Evolutionary conservation across 495 filamentous ascomycete genomes (phyloP).

Genomic region (Annulohypoxylon nitens): DNA sequence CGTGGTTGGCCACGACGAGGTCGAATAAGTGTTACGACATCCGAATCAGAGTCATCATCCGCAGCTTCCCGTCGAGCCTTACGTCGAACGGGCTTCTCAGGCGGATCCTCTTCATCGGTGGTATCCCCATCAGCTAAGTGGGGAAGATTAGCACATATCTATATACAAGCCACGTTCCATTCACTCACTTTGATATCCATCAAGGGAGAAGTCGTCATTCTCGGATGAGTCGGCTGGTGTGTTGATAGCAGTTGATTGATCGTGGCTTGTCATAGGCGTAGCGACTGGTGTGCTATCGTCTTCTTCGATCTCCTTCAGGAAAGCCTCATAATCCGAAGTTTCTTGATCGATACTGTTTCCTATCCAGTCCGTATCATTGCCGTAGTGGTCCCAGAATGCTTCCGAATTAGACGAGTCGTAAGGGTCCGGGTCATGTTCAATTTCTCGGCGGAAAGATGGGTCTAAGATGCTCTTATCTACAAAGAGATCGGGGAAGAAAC

Average conservation of each 20-base stretch:
- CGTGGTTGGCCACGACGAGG: slow-evolving; percentile 59
- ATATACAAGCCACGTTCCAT: slow-evolving; percentile 24
- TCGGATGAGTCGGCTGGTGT: slow-evolving; percentile 66
- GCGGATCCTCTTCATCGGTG: slow-evolving; percentile 81
- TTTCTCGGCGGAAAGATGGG: slow-evolving; percentile 75
- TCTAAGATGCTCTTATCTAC: slow-evolving; percentile 77
- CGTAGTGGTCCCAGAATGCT: slow-evolving; percentile 62
- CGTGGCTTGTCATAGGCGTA: slow-evolving; percentile 64
- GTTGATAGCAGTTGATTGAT: slow-evolving; percentile 58
- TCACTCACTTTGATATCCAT: slow-evolving; percentile 84
- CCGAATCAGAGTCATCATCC: slow-evolving; percentile 60
- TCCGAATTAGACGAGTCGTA: slow-evolving; percentile 62
- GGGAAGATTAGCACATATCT: slow-evolving; percentile 65
- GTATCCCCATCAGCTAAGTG: slow-evolving; percentile 83
- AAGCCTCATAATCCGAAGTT: slow-evolving; percentile 53
- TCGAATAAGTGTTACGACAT: slow-evolving; percentile 55
- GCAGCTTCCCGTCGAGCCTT: slow-evolving; percentile 59
- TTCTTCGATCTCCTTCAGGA: slow-evolving; percentile 45
- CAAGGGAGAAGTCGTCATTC: slow-evolving; percentile 65
- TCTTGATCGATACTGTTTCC: slow-evolving; percentile 24
- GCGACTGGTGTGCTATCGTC: slow-evolving; percentile 52
- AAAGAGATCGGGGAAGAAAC: slow-evolving; percentile 78
- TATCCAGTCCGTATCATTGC: slow-evolving; percentile 36
- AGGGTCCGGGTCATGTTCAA: slow-evolving; percentile 71
- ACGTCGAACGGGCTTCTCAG: slow-evolving; percentile 67